Base-by-base conservation (phyloP, 1,139 yeast species). In the Suhomyces guaymorum region DNA sequence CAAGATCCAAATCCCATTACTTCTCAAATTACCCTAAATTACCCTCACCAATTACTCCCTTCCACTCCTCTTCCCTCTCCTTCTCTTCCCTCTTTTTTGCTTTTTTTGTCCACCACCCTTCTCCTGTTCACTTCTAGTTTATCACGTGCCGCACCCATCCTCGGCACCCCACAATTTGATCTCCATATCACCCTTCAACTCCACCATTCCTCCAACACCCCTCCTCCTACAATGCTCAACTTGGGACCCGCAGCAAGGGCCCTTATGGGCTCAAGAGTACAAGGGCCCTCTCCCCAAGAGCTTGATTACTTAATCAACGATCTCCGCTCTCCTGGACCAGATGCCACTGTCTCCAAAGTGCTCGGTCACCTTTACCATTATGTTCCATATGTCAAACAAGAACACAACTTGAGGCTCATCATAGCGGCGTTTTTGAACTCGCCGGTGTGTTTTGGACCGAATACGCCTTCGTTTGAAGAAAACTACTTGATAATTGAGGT, bases 371-470 rank as follows among this genome's bases (percentile, higher is more conserved):
- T 78, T 8, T 79, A 73, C 29, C 77, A 79, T 49, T 79, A 80
- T 50, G 57, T 82, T 24, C 89, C 92, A 1, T 73, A 68, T 24
- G 63, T 84, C 28, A 80, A 79, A 49, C 73, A 75, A 36, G 78
- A 73, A 36, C 68, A 66, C 37, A 83, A 84, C 50, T 57, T 84
- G 21, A 59, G 71, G 24, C 51, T 81, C 4, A 53, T 83, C 4
- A 53, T 80, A 3, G 61, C 70, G 12, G 73, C 76, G 34, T 67
- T 82, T 31, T 55, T 80, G 33, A 60, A 64, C 43, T 75, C 73
- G 33, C 72, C 76, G 0, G 46, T 64, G 1, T 65, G 78, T 33
- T 77, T 77, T 49, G 58, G 58, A 35, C 48, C 27, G 15, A 43
- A 26, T 3, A 72, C 63, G 15, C 69, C 66, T 0, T 57, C 73